A percentile compares a stretch with the other conserved stretches of the same genome.
phyloP scores from a whole-genome alignment of 148 eudicot genomes.

The Suaeda aralocaspica region DNA sequence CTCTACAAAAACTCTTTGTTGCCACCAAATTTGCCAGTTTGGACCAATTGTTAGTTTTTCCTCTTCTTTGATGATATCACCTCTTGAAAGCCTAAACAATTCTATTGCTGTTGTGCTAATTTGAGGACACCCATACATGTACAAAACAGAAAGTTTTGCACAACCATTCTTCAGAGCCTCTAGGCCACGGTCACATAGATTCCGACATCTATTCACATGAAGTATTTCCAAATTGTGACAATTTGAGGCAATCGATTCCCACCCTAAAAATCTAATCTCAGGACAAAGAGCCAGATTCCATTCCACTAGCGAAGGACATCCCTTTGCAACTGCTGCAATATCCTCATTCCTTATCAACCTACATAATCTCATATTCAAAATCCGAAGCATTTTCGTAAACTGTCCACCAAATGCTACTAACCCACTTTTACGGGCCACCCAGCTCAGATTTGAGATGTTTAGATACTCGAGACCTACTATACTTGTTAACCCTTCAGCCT shows the following conservation, averaged over 20 bases:
- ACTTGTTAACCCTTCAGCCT: constrained; percentile 42
- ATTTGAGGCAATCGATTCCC: constrained; percentile 53
- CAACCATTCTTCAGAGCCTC: constrained; percentile 53
- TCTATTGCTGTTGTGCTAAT: constrained; percentile 35
- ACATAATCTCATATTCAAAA: constrained; percentile 48
- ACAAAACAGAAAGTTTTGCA: constrained; percentile 36
- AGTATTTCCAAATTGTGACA: constrained; percentile 55
- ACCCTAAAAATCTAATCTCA: constrained; percentile 43
- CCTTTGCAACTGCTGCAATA: constrained; percentile 45
- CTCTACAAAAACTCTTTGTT: constrained; percentile 1
- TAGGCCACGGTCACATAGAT: constrained; percentile 47
- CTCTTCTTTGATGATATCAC: constrained; percentile 37
- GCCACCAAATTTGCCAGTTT: constrained; percentile 28
- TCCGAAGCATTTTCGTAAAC: constrained; percentile 36
- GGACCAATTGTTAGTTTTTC: constrained; percentile 47
- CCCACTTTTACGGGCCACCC: constrained; percentile 37
- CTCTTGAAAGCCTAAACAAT: constrained; percentile 42
- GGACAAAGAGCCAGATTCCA: constrained; percentile 66
- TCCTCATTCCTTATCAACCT: constrained; percentile 45
- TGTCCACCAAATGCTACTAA: constrained; percentile 44
- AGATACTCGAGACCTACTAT: constrained; percentile 41
- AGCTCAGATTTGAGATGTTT: constrained; percentile 28
- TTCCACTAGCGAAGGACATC: constrained; percentile 55
- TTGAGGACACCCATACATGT: constrained; percentile 43
- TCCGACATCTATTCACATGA: constrained; percentile 54